These are phyloP conservation scores for Globisporangium lucens DNA, from an alignment of 352 stramenopile species.

Conservation along the genomic window DNA sequence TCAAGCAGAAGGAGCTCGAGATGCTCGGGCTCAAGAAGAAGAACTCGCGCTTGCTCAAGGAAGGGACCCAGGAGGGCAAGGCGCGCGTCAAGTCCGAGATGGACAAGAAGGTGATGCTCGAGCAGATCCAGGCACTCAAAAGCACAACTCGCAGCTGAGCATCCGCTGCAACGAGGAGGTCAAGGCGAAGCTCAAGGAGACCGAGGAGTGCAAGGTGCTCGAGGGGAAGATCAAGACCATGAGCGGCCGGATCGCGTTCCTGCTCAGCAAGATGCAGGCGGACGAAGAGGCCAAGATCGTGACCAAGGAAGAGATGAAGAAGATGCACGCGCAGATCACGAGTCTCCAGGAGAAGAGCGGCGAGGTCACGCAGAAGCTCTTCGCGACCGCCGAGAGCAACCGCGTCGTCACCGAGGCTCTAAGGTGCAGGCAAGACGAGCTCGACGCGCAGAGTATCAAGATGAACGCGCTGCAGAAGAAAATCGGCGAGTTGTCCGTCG, in stretches of 20 bases:
- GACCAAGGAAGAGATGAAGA: slow-evolving; percentile 93
- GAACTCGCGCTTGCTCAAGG: slow-evolving; percentile 91
- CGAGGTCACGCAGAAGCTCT: slow-evolving; percentile 89
- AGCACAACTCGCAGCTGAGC: slow-evolving; percentile 92
- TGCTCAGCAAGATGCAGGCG: slow-evolving; percentile 96
- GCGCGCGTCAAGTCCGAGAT: slow-evolving; percentile 91
- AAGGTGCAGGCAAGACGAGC: slow-evolving; percentile 85
- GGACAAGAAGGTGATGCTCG: slow-evolving; percentile 92
- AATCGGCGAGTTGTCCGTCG: slow-evolving; percentile 48
- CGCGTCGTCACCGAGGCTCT: slow-evolving; percentile 91
- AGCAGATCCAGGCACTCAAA: slow-evolving; percentile 95
- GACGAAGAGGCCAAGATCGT: slow-evolving; percentile 94
- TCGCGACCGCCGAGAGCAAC: slow-evolving; percentile 89
- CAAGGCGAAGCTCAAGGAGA: slow-evolving; percentile 91
- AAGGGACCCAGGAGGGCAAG: slow-evolving; percentile 92
- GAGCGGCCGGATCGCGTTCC: slow-evolving; percentile 90
- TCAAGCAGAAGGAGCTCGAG: slow-evolving; percentile 95
- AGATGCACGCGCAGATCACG: slow-evolving; percentile 90
- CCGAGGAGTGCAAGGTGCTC: slow-evolving; percentile 89
- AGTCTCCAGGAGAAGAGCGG: slow-evolving; percentile 85
- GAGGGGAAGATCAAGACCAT: slow-evolving; percentile 94
- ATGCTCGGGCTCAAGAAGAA: slow-evolving; percentile 94
- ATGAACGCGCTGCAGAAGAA: slow-evolving; percentile 80
- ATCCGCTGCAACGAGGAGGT: slow-evolving; percentile 91
- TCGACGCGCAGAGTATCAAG: slow-evolving; percentile 83